phyloP scores from a whole-genome alignment of 169 alveolate species.

The Eimeria maxima region DNA sequence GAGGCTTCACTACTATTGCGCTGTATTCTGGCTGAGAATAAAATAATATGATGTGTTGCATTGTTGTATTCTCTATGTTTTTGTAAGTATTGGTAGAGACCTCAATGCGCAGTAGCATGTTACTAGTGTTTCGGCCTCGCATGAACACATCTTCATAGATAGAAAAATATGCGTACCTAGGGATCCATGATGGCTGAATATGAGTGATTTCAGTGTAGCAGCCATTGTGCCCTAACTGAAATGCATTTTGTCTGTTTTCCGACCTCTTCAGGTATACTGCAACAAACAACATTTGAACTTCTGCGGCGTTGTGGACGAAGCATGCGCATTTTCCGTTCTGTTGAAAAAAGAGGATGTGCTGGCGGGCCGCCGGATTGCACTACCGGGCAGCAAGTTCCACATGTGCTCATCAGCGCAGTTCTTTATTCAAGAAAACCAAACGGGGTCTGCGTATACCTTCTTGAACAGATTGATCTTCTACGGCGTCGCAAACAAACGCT shows the following conservation, averaged over 20 bases:
- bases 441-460: conserved; percentile 29
- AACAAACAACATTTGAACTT: conserved; percentile 25
- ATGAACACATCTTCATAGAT: no score
- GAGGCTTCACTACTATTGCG: background rate
- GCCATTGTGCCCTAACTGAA: no score
- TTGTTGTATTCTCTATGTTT: no score
- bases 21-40: no score
- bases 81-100: no score
- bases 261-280: conserved; percentile 18
- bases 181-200: no score
- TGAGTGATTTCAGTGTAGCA: no score
- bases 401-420: conserved; percentile 69
- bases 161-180: no score
- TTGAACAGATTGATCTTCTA: conserved; percentile 8
- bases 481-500: conserved; percentile 52
- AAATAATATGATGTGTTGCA: no score
- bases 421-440: conserved; percentile 48
- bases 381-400: conserved; percentile 58
- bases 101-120: no score
- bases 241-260: background rate
- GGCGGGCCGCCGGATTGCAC: conserved; percentile 2
- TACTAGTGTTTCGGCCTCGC: no score
- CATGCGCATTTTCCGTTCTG: conserved; percentile 48
- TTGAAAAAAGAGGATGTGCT: conserved; percentile 16
- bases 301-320: conserved; percentile 62